Evolutionary conservation across 805 yeast genomes (phyloP).

Genomic region (Diddensiella caesifluorescens): DNA sequence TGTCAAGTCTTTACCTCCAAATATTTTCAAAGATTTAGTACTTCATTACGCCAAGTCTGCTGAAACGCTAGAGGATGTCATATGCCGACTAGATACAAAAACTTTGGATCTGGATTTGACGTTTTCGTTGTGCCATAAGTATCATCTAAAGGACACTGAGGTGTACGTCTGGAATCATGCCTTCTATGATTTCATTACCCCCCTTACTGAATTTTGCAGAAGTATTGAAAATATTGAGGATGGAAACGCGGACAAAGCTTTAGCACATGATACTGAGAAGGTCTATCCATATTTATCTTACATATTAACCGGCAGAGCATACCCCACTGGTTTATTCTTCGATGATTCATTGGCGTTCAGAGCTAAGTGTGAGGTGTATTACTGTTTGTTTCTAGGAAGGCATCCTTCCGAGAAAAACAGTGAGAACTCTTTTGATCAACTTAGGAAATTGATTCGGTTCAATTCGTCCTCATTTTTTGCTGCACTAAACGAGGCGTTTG

Average conservation of each 20-base stretch:
- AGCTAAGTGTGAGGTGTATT: constrained; percentile 51
- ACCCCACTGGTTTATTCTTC: constrained; percentile 60
- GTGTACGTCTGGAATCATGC: constrained; percentile 68
- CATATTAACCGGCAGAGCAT: constrained; percentile 69
- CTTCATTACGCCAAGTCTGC: constrained; percentile 41
- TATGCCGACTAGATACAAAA: constrained; percentile 62
- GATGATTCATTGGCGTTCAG: constrained; percentile 29
- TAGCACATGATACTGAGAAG: constrained; percentile 28
- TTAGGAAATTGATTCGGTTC: constrained; percentile 49
- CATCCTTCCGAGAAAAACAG: too few relatives aligned
- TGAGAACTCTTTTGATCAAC: constrained; percentile 63
- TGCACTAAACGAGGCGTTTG: constrained; percentile 75
- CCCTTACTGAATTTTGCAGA: constrained; percentile 57
- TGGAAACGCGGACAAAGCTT: constrained; percentile 15
- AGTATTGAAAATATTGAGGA: constrained; percentile 23
- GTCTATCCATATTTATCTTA: constrained; percentile 62
- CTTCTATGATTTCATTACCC: constrained; percentile 65
- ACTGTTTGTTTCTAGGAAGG: constrained; percentile 53
- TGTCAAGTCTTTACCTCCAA: constrained; percentile 53
- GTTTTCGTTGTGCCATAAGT: constrained; percentile 51
- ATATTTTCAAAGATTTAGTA: constrained; percentile 57
- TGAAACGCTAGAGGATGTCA: constrained; percentile 54
- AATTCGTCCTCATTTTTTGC: constrained; percentile 58
- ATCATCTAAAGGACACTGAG: constrained; percentile 55
- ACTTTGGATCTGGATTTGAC: constrained; percentile 77